Conservation (phyloP, 2,329 filamentous ascomycete species). For the Alternaria longipes region DNA sequence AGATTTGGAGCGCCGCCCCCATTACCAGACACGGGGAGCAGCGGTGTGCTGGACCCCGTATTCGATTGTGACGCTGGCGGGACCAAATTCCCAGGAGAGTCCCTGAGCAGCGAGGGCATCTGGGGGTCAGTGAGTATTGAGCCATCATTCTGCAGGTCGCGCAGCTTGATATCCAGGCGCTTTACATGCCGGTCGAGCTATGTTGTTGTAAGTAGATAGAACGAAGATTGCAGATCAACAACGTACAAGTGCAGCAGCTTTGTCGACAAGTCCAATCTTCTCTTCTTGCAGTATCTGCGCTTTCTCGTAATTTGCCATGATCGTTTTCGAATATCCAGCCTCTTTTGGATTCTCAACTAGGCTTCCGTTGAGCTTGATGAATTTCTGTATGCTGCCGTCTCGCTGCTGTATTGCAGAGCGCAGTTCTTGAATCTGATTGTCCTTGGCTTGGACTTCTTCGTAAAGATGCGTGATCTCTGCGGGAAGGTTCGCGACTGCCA, state of each 20-base stretch:
- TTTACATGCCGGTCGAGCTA: conserved; percentile 70
- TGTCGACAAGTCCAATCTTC: conserved; percentile 75
- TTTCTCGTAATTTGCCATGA: conserved; percentile 72
- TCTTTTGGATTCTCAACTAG: conserved; percentile 79
- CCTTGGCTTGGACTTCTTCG: conserved; percentile 83
- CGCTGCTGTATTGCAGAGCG: conserved; percentile 74
- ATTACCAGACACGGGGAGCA: conserved; percentile 66
- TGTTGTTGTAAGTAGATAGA: conserved; percentile 21
- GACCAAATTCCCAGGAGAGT: conserved; percentile 59
- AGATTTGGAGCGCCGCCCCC: conserved; percentile 63
- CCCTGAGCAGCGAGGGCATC: conserved; percentile 66
- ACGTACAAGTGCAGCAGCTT: conserved; percentile 68
- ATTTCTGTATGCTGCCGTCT: conserved; percentile 80
- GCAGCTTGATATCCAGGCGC: conserved; percentile 68
- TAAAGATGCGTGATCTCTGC: conserved; percentile 85
- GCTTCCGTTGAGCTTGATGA: conserved; percentile 79
- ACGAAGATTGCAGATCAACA: background rate
- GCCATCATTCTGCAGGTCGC: conserved; percentile 67
- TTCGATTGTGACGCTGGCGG: conserved; percentile 58
- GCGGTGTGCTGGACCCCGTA: conserved; percentile 58
- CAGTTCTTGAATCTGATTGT: conserved; percentile 74
- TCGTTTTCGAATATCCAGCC: conserved; percentile 70
- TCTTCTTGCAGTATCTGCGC: conserved; percentile 77
- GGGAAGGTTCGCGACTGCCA: conserved; percentile 75
- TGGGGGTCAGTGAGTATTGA: conserved; percentile 67